Evolutionary conservation across 192 early-diverging fungal genomes (phyloP).

Genomic region (Paraglomus occultum): DNA sequence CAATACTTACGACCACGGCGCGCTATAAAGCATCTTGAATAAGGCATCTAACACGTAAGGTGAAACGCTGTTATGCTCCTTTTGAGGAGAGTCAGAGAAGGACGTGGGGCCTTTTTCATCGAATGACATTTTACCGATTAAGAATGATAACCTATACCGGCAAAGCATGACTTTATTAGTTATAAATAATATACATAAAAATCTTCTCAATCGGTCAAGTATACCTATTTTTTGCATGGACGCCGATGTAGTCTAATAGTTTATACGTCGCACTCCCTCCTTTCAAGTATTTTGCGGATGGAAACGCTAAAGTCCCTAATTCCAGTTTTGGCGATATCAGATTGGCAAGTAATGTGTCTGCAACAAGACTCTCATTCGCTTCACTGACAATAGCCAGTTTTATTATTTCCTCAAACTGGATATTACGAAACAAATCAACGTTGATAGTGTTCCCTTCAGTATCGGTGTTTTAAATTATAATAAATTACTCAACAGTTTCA

Average conservation of each 20-base stretch:
- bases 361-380: constrained; percentile 45
- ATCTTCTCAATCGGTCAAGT: neutral
- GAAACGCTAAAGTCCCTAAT: constrained; percentile 40
- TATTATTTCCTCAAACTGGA: constrained; percentile 51
- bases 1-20: constrained; percentile 63
- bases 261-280: constrained; percentile 65
- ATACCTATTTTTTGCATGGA: constrained; percentile 65
- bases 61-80: constrained; percentile 65
- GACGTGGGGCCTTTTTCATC: constrained; percentile 57
- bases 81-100: neutral
- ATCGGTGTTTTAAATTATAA: too few species aligned
- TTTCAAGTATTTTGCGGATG: constrained; percentile 52
- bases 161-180: too few species aligned
- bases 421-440: constrained; percentile 41
- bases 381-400: constrained; percentile 55
- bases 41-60: constrained; percentile 75
- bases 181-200: neutral
- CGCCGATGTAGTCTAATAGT: constrained; percentile 67
- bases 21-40: constrained; percentile 71
- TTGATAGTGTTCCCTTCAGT: constrained; percentile 30
- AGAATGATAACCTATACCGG: constrained; percentile 47
- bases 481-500: too few species aligned
- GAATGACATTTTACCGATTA: constrained; percentile 75
- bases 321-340: constrained; percentile 50
- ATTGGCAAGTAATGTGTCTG: constrained; percentile 53